phyloP scores from a whole-genome alignment of 1,284 basidiomycete species.

The Thecaphora thlaspeos region DNA sequence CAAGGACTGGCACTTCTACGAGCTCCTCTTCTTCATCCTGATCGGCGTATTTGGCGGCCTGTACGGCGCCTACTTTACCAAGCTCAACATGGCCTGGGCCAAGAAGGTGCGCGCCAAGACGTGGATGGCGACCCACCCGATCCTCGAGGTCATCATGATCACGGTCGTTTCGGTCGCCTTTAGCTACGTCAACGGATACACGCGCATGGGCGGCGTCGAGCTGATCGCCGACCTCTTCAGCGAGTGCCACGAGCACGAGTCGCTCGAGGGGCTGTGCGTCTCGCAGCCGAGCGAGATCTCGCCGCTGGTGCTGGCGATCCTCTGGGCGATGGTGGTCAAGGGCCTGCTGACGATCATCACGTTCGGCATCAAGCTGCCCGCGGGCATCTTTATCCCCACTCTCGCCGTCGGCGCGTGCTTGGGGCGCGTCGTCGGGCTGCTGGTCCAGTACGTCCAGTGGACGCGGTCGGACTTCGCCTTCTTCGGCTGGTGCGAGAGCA shows the following conservation, averaged over 20 bases:
- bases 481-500: slow-evolving; percentile 62
- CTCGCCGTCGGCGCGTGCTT: slow-evolving; percentile 92
- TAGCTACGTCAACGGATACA: slow-evolving; percentile 88
- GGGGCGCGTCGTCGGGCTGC: slow-evolving; percentile 82
- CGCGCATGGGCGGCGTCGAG: slow-evolving; percentile 91
- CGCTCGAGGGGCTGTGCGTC: slow-evolving; percentile 70
- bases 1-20: slow-evolving; percentile 85
- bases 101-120: slow-evolving; percentile 48
- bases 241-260: slow-evolving; percentile 63
- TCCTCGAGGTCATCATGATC: slow-evolving; percentile 80
- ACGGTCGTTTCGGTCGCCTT: slow-evolving; percentile 60
- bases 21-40: slow-evolving; percentile 73
- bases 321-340: slow-evolving; percentile 63
- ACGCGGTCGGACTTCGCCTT: slow-evolving; percentile 67
- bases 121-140: slow-evolving; percentile 65
- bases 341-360: slow-evolving; percentile 83
- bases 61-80: slow-evolving; percentile 91
- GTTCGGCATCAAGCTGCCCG: slow-evolving; percentile 74
- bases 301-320: slow-evolving; percentile 69
- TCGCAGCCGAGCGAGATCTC: slow-evolving; percentile 68
- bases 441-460: slow-evolving; percentile 75
- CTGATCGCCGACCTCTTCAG: slow-evolving; percentile 66
- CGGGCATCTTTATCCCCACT: slow-evolving; percentile 95
- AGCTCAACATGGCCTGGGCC: slow-evolving; percentile 79
- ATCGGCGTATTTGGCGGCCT: slow-evolving; percentile 74